These are phyloP conservation scores for Kwoniella sp. DNA, from an alignment of 768 basidiomycete species.

Conservation along the genomic window DNA sequence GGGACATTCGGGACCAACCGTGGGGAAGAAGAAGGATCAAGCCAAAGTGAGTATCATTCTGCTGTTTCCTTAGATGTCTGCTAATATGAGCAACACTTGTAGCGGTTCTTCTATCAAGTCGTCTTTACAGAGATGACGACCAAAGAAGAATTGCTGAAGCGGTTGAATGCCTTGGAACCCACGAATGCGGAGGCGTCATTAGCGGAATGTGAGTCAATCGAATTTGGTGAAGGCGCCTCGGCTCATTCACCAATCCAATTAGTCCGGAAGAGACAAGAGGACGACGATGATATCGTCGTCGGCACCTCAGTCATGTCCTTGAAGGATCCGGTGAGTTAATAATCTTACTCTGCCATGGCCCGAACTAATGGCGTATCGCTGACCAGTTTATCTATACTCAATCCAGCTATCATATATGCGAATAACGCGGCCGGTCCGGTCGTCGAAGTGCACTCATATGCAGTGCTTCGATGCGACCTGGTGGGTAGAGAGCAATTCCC, in stretches of 20 bases:
- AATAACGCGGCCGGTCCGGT: slow-evolving; percentile 79
- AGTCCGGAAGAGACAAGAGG: slow-evolving; percentile 61
- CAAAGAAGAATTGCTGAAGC: slow-evolving; percentile 70
- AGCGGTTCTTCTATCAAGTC: slow-evolving; percentile 86
- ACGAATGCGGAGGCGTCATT: slow-evolving; percentile 67
- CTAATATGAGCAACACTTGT: background rate
- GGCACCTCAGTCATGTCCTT: slow-evolving; percentile 87
- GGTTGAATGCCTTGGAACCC: slow-evolving; percentile 69
- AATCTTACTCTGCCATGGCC: too few species aligned
- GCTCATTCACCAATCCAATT: background rate
- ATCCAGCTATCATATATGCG: slow-evolving; percentile 81
- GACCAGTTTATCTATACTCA: too few species aligned
- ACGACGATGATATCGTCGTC: slow-evolving; percentile 89
- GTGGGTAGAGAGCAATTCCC: slow-evolving; percentile 94
- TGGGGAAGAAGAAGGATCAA: slow-evolving; percentile 55
- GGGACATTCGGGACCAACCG: slow-evolving; percentile 50
- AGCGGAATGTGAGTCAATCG: slow-evolving; percentile 64
- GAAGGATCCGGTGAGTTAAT: slow-evolving; percentile 80
- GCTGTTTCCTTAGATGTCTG: background rate
- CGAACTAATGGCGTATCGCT: too few species aligned
- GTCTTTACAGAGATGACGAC: slow-evolving; percentile 79
- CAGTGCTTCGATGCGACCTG: slow-evolving; percentile 94
- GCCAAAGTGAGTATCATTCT: slow-evolving; percentile 46
- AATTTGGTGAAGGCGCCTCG: too few species aligned
- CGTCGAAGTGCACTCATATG: slow-evolving; percentile 80